A percentile compares a stretch with the other conserved stretches of the same genome.
Evolutionary conservation across 1,284 basidiomycete genomes (phyloP).

Genomic region (Porogramme epimiltina): DNA sequence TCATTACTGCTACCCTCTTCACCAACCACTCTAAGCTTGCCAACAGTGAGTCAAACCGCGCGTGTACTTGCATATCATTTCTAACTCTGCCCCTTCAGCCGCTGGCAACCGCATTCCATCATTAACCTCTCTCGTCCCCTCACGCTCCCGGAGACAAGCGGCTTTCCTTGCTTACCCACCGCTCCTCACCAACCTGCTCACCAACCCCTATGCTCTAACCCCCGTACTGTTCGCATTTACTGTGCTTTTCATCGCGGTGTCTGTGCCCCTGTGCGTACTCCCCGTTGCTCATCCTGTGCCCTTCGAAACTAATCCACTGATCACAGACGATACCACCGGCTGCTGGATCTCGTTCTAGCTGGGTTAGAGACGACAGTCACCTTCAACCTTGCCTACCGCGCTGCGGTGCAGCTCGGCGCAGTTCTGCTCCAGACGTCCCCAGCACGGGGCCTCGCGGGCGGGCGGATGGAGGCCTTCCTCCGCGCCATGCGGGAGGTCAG

Average conservation of each 20-base stretch:
- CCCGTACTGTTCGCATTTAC: conserved; percentile 44
- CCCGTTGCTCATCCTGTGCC: not conserved
- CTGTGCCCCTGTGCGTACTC: conserved; percentile 53
- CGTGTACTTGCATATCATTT: not conserved
- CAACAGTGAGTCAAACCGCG: conserved; percentile 49
- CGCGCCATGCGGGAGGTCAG: conserved; percentile 78
- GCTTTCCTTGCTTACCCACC: conserved; percentile 37
- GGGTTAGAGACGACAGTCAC: conserved; percentile 74
- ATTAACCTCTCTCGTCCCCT: conserved; percentile 43
- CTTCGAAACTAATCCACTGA: not conserved
- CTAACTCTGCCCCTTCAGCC: conserved; percentile 34
- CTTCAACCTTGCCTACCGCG: conserved; percentile 79
- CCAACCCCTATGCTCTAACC: conserved; percentile 53
- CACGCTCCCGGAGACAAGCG: conserved; percentile 38
- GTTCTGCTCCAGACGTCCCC: conserved; percentile 89
- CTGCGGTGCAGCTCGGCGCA: conserved; percentile 77
- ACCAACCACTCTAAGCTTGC: conserved; percentile 72
- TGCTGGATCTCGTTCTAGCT: conserved; percentile 77
- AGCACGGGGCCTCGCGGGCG: conserved; percentile 53
- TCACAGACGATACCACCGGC: conserved; percentile 58
- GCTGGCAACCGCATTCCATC: conserved; percentile 58
- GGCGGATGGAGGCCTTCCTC: conserved; percentile 78
- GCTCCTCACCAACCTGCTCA: conserved; percentile 42
- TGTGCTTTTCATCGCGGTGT: conserved; percentile 43
- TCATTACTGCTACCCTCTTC: conserved; percentile 55